These are phyloP conservation scores for Mesembryanthemum crystallinum DNA, from an alignment of 148 eudicot genomes.

Conservation along the genomic window DNA sequence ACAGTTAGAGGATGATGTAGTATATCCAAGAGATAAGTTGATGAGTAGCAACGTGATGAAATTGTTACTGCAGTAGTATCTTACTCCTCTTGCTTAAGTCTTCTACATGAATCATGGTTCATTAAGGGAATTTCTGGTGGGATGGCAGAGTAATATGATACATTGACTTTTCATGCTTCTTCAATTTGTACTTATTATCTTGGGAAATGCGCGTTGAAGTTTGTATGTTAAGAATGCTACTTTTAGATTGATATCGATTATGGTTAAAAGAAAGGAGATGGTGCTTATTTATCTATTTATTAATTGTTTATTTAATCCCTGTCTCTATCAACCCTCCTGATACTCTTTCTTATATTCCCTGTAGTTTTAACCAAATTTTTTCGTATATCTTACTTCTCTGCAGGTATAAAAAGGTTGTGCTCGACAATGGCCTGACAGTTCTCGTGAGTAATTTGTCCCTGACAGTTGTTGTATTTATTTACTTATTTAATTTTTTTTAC, in stretches of 20 bases:
- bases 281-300: neutral
- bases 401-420: slow-evolving; percentile 84
- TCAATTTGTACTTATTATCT: neutral
- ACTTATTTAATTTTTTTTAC: neutral
- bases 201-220: neutral
- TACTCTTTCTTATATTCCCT: neutral
- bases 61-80: neutral
- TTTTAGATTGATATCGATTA: neutral
- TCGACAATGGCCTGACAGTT: slow-evolving; percentile 87
- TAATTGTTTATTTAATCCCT: neutral
- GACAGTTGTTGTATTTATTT: neutral
- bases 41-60: slow-evolving; percentile 6
- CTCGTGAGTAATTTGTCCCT: slow-evolving; percentile 44
- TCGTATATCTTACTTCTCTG: slow-evolving; percentile 7
- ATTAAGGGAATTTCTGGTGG: neutral
- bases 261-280: neutral
- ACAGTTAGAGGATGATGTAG: neutral
- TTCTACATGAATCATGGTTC: slow-evolving; percentile 4
- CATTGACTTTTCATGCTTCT: neutral
- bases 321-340: neutral
- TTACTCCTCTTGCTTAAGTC: neutral
- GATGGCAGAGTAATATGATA: neutral
- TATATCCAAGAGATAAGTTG: neutral
- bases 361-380: slow-evolving; percentile 6
- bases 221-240: neutral